phyloP scores from a whole-genome alignment of 2,329 filamentous ascomycete genomes.

The Cladosporium sp. region DNA sequence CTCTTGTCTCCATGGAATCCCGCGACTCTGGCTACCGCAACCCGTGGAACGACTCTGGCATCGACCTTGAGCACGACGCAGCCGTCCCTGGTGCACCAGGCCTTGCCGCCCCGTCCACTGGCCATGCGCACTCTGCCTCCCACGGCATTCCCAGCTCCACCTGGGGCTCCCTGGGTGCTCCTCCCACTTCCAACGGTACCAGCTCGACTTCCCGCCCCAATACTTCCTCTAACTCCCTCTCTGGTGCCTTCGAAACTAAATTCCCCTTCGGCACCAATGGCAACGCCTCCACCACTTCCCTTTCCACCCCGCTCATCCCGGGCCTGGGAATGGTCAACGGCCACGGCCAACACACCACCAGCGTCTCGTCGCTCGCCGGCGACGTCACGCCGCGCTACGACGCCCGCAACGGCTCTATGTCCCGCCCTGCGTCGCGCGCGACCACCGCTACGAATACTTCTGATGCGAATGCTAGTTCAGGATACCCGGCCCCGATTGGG shows the following conservation, averaged over 20 bases:
- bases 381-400: conserved; percentile 35
- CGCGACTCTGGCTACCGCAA: conserved; percentile 93
- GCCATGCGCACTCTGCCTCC: conserved; percentile 11
- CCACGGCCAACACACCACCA: conserved; percentile 13
- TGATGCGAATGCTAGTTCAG: conserved; percentile 31
- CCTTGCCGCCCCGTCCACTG: conserved; percentile 3
- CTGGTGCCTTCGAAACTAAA: conserved; percentile 60
- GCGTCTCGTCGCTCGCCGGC: conserved; percentile 21
- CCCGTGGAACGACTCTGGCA: conserved; percentile 96
- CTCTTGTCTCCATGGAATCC: conserved; percentile 91
- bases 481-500: conserved; percentile 38
- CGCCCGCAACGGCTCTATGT: conserved; percentile 11
- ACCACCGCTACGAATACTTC: conserved; percentile 15
- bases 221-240: conserved; percentile 58
- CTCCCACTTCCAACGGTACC: neutral
- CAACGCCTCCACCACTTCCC: conserved; percentile 35
- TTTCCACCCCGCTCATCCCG: conserved; percentile 35
- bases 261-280: conserved; percentile 56
- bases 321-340: conserved; percentile 33
- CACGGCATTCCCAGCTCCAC: conserved; percentile 39
- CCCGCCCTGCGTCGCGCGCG: conserved; percentile 9
- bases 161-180: conserved; percentile 36
- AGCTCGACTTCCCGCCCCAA: conserved; percentile 59
- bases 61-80: conserved; percentile 84
- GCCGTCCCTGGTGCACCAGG: neutral